These are phyloP conservation scores for Umbilicus rupestris DNA, from an alignment of 164 flowering plant species.

Conservation along the genomic window DNA sequence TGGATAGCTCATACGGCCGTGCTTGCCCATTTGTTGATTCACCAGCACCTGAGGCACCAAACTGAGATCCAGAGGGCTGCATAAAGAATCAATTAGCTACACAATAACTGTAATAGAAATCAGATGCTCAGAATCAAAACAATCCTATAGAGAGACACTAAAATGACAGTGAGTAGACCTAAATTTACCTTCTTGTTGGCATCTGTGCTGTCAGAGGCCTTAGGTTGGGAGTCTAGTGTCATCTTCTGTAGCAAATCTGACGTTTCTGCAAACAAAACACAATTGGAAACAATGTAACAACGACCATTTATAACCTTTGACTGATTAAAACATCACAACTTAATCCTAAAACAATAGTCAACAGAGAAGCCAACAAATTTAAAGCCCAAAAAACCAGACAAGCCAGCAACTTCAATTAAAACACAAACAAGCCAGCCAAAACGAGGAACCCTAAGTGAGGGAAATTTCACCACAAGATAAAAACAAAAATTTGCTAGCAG, in stretches of 20 bases:
- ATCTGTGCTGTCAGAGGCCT: background rate
- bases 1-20: conserved; percentile 32
- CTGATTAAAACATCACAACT: background rate
- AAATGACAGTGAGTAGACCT: background rate
- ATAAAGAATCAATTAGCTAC: background rate
- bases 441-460: too few relatives aligned
- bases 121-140: too few relatives aligned
- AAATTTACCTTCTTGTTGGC: background rate
- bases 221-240: background rate
- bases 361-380: background rate
- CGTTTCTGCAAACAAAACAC: background rate
- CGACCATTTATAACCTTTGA: background rate
- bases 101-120: background rate
- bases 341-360: background rate
- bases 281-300: too few relatives aligned
- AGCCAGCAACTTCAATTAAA: background rate
- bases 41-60: conserved; percentile 30
- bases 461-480: background rate
- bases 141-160: too few relatives aligned
- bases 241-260: background rate
- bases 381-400: background rate
- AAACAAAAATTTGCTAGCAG: background rate
- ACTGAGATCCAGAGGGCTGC: conserved; percentile 31
- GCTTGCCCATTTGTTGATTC: conserved; percentile 33
- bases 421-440: too few relatives aligned